Evolutionary conservation across 805 yeast genomes (phyloP).

Genomic region (Phaffomyces antillensis): DNA sequence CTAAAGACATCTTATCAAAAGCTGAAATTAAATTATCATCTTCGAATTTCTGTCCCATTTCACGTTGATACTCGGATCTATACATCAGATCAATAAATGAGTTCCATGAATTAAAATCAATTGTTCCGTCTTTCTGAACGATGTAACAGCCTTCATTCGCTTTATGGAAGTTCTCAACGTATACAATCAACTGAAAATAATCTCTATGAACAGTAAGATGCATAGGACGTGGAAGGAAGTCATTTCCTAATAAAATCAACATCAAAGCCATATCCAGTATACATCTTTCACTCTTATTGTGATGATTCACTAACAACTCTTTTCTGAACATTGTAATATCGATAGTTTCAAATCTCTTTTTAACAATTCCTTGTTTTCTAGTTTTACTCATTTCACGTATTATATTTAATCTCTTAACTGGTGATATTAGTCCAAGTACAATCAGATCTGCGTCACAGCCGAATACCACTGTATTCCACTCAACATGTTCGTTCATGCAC

Average conservation of each 20-base stretch:
- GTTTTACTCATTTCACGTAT: conserved; percentile 54
- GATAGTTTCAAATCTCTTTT: conserved; percentile 59
- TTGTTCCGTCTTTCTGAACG: neutral
- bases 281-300: conserved; percentile 15
- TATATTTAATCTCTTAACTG: conserved; percentile 78
- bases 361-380: conserved; percentile 57
- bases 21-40: neutral
- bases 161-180: conserved; percentile 35
- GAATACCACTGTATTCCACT: conserved; percentile 78
- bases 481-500: conserved; percentile 63
- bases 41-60: too few relatives aligned
- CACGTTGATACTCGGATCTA: neutral
- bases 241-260: conserved; percentile 90
- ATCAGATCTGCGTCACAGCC: conserved; percentile 94
- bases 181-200: conserved; percentile 48
- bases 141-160: neutral
- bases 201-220: conserved; percentile 69
- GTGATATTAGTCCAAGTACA: conserved; percentile 78
- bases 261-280: conserved; percentile 81
- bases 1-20: conserved; percentile 5
- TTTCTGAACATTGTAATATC: conserved; percentile 61
- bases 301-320: conserved; percentile 57
- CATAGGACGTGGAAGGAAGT: conserved; percentile 86
- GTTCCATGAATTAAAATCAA: neutral
- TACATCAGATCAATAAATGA: neutral